These are phyloP conservation scores for Elongisporangium undulatum DNA, from an alignment of 352 stramenopile species.

Conservation along the genomic window DNA sequence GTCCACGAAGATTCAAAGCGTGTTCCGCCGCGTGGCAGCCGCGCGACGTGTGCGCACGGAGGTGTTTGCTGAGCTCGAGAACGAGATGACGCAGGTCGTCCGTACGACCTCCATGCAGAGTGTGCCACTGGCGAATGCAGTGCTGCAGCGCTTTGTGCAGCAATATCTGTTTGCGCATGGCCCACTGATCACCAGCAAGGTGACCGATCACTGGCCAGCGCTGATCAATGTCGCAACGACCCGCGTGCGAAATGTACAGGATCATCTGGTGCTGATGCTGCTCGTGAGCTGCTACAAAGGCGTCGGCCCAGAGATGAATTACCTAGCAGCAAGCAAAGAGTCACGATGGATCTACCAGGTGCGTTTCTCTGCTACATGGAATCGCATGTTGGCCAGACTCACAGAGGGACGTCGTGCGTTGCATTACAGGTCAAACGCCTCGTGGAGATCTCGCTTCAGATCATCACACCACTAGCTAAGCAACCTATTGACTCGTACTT, in stretches of 20 bases:
- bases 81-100: conserved; percentile 28
- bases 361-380: background rate
- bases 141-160: conserved; percentile 26
- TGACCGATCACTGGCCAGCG: background rate
- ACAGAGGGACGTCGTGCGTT: background rate
- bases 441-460: conserved; percentile 33
- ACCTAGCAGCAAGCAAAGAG: conserved; percentile 28
- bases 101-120: conserved; percentile 24
- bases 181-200: conserved; percentile 4
- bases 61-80: conserved; percentile 38
- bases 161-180: conserved; percentile 44
- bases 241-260: conserved; percentile 39
- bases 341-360: conserved; percentile 40
- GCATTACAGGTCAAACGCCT: conserved; percentile 25
- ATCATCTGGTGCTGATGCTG: conserved; percentile 58
- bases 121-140: conserved; percentile 14
- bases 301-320: conserved; percentile 6
- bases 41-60: conserved; percentile 15
- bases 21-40: conserved; percentile 27
- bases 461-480: conserved; percentile 20
- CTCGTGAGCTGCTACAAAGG: conserved; percentile 49
- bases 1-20: conserved; percentile 44
- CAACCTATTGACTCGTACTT: conserved; percentile 37
- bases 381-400: background rate
- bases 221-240: conserved; percentile 2